Evolutionary conservation across 2,329 filamentous ascomycete species (phyloP).

Genomic region (Hypoxylon sp.): DNA sequence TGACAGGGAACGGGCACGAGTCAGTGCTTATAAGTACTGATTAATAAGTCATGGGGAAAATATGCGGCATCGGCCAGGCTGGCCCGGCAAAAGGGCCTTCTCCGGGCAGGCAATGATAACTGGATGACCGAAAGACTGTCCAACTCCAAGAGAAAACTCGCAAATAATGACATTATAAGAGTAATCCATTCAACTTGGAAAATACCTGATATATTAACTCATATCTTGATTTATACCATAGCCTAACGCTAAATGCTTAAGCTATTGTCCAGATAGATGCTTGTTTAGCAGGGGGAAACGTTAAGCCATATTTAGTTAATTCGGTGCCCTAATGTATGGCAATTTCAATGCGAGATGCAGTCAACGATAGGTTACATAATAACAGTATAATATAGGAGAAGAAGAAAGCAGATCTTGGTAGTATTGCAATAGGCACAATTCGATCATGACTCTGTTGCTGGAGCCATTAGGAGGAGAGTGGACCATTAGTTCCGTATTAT

Average conservation of each 20-base stretch:
- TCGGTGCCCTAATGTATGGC: slow-evolving; percentile 6
- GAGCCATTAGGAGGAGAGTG: slow-evolving; percentile 24
- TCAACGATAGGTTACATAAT: slow-evolving; percentile 40
- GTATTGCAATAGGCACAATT: slow-evolving; percentile 9
- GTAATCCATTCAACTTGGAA: not conserved
- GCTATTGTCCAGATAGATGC: not conserved
- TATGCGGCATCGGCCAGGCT: slow-evolving; percentile 44
- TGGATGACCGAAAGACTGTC: slow-evolving; percentile 13
- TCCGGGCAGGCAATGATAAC: slow-evolving; percentile 42
- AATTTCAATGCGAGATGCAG: slow-evolving; percentile 10
- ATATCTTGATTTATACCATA: not conserved
- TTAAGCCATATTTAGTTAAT: slow-evolving; percentile 7
- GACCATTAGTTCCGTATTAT: slow-evolving; percentile 29
- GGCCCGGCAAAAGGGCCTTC: slow-evolving; percentile 30
- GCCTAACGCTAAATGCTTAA: not conserved
- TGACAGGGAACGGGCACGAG: slow-evolving; percentile 44
- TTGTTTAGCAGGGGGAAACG: not conserved
- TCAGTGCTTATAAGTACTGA: slow-evolving; percentile 36
- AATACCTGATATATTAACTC: not conserved
- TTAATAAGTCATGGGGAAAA: slow-evolving; percentile 37
- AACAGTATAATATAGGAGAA: slow-evolving; percentile 28
- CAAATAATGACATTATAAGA: slow-evolving; percentile 10
- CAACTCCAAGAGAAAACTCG: not conserved
- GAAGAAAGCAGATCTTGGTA: slow-evolving; percentile 23
- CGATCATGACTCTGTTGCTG: slow-evolving; percentile 37